These are phyloP conservation scores for Boletus subluridellus DNA, from an alignment of 1,284 basidiomycete species.

Conservation along the genomic window DNA sequence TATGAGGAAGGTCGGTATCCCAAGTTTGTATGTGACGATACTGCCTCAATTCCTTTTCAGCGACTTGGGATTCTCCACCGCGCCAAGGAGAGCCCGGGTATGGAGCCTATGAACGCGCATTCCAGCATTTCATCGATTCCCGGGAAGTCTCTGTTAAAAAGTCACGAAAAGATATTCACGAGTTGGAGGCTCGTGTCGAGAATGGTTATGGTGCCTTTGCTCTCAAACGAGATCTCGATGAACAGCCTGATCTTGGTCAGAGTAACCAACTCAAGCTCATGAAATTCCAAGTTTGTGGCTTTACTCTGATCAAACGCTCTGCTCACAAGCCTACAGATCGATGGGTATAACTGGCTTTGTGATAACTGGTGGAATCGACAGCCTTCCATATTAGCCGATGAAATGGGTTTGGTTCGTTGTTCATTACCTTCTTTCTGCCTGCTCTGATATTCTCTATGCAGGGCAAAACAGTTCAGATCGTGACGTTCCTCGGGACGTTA, in stretches of 20 bases:
- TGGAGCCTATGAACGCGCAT: constrained; percentile 61
- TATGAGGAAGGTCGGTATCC: constrained; percentile 77
- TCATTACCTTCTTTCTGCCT: neutral
- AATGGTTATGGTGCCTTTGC: constrained; percentile 47
- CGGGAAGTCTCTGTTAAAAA: constrained; percentile 60
- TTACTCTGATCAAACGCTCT: neutral
- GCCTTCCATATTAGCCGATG: constrained; percentile 93
- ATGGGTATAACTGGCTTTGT: constrained; percentile 91
- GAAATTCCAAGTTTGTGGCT: constrained; percentile 69
- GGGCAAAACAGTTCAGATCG: constrained; percentile 93
- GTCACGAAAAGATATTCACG: constrained; percentile 37
- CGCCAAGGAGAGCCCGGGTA: constrained; percentile 54
- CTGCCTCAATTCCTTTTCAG: constrained; percentile 38
- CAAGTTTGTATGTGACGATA: neutral
- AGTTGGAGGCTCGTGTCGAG: constrained; percentile 45
- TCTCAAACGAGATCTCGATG: constrained; percentile 44
- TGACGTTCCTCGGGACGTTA: constrained; percentile 82
- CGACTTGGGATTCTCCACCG: constrained; percentile 90
- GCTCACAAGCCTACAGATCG: constrained; percentile 51
- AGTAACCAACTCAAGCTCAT: constrained; percentile 62
- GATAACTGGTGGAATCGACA: constrained; percentile 87
- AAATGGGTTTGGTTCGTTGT: constrained; percentile 82
- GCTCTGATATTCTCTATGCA: constrained; percentile 32
- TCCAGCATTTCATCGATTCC: constrained; percentile 62
- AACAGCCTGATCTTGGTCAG: constrained; percentile 65